Evolutionary conservation across 129 eudicot genomes (phyloP), one percentile per base, ranked within the genome.

Genomic region (Kitagawia praeruptora): DNA sequence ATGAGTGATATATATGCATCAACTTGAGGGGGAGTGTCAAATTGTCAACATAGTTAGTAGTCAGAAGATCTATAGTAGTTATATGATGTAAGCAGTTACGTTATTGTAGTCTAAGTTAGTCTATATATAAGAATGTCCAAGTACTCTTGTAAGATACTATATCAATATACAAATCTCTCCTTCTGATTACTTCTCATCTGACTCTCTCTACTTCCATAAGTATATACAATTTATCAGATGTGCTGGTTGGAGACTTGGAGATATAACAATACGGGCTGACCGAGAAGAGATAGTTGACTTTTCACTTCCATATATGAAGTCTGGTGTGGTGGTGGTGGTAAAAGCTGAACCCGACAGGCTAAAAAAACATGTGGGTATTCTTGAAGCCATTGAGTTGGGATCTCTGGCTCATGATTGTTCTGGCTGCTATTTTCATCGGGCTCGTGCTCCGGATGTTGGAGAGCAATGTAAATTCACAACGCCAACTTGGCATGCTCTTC

Each of bases 171-270:
- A n/a, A n/a, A n/a, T n/a, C n/a, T n/a, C n/a, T n/a, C n/a, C n/a
- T n/a, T n/a, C n/a, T n/a, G n/a, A n/a, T n/a, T n/a, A n/a, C n/a
- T n/a, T n/a, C n/a, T n/a, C n/a, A n/a, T n/a, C n/a, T n/a, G n/a
- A n/a, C n/a, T n/a, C n/a, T n/a, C n/a, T n/a, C n/a, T n/a, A n/a
- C n/a, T n/a, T n/a, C n/a, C n/a, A n/a, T n/a, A n/a, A n/a, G n/a
- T n/a, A n/a, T n/a, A n/a, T n/a, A n/a, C n/a, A n/a, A n/a, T n/a
- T n/a, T n/a, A n/a, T n/a, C n/a, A n/a, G n/a, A n/a, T 64, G 80
- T 80, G 58, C 85, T 79, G 31, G 83, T 82, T 47, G 88, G 88
- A 38, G 91, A 87, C 71, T 82, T 47, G 88, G 88, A 38, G 91
- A 87, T 75, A 70, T 80, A 8, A 82, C 87, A 6, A 85, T 84